Percentiles rank a stretch among this genome's conserved stretches.
phyloP scores from a whole-genome alignment of 2,329 filamentous ascomycete genomes.

The Penicillium sp. region DNA sequence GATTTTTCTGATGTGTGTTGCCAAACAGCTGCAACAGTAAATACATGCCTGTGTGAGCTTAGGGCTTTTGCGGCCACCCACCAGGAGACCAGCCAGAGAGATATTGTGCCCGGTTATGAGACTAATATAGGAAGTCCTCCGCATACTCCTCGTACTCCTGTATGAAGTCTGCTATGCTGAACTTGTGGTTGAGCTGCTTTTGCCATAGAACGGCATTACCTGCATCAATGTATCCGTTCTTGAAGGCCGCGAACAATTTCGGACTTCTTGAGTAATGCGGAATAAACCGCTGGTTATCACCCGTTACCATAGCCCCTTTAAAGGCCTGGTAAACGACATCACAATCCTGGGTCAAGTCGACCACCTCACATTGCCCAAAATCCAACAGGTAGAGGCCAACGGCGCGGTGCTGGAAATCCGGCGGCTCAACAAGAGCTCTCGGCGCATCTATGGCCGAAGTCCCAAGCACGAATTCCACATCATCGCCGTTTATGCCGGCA shows the following conservation, averaged over 20 bases:
- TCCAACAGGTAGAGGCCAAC: constrained; percentile 10
- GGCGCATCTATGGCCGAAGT: too few relatives aligned
- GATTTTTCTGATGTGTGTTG: too few relatives aligned
- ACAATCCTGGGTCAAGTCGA: constrained; percentile 8
- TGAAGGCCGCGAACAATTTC: constrained; percentile 13
- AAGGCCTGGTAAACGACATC: constrained; percentile 15
- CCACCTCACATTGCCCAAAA: constrained; percentile 12
- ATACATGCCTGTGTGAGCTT: too few relatives aligned
- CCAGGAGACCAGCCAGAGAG: too few relatives aligned
- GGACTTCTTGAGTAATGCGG: constrained; percentile 15
- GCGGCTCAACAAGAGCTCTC: background rate
- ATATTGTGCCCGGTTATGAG: too few relatives aligned
- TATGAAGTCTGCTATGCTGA: constrained; percentile 12
- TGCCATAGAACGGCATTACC: constrained; percentile 4
- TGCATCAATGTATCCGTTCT: constrained; percentile 7
- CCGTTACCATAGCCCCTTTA: constrained; percentile 15
- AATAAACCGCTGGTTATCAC: constrained; percentile 14
- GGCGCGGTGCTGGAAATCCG: constrained; percentile 8
- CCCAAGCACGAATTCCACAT: too few relatives aligned
- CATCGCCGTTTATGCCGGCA: too few relatives aligned
- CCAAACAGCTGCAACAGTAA: too few relatives aligned
- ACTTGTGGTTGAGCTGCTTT: background rate
- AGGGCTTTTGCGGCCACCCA: too few relatives aligned
- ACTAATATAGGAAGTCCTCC: constrained; percentile 9
- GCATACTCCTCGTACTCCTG: constrained; percentile 15